These are phyloP conservation scores for Cladophialophora immunda DNA, from an alignment of 2,329 filamentous ascomycete species.

Conservation along the genomic window DNA sequence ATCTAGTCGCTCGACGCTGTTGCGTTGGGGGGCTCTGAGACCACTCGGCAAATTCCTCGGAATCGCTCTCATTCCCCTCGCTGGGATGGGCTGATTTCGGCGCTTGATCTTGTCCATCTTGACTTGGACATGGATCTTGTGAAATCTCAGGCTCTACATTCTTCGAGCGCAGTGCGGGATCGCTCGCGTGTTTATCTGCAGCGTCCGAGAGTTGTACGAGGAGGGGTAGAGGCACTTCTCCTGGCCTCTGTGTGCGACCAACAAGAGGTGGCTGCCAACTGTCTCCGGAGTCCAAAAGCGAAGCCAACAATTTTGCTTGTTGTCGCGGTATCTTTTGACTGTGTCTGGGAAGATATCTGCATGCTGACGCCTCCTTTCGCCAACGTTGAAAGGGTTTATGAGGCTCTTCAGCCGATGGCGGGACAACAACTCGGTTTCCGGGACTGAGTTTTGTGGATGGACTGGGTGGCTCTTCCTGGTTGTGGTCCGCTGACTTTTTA, in stretches of 20 bases:
- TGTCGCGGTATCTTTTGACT: constrained; percentile 25
- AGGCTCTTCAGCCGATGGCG: not conserved
- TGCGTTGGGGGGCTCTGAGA: constrained; percentile 13
- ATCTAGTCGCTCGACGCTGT: not conserved
- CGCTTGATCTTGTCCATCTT: not conserved
- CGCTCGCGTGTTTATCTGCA: constrained; percentile 22
- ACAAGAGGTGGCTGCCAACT: constrained; percentile 42
- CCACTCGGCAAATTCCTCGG: constrained; percentile 2
- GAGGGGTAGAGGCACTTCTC: constrained; percentile 30
- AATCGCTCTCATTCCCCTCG: constrained; percentile 15
- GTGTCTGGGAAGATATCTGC: constrained; percentile 27
- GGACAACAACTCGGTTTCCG: not conserved
- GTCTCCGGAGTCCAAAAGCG: constrained; percentile 32
- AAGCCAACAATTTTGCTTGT: constrained; percentile 26
- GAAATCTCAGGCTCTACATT: not conserved
- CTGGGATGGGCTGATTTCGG: not conserved
- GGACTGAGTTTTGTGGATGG: not conserved
- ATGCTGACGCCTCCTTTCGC: constrained; percentile 20
- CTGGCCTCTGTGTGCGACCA: constrained; percentile 29
- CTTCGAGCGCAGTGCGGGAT: not conserved
- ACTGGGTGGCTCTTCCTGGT: not conserved
- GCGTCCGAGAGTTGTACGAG: constrained; percentile 22
- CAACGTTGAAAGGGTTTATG: constrained; percentile 20
- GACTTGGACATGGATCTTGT: too few species aligned
- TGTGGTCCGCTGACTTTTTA: not conserved